These are phyloP conservation scores for Adansonia grandidieri DNA, from an alignment of 441 rosid genomes.

Conservation along the genomic window DNA sequence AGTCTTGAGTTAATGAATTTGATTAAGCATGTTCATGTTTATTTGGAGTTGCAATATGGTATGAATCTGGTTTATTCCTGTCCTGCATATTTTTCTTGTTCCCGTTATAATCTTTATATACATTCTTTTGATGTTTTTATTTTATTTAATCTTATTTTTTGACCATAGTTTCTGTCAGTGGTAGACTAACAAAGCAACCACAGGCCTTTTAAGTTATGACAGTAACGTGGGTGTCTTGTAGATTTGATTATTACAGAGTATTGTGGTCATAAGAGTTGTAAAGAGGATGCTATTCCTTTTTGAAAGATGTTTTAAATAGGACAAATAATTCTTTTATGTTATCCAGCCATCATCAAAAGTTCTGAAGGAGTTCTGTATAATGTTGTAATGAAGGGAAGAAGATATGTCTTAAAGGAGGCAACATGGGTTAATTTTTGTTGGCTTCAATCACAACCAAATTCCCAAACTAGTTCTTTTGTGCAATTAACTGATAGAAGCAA, in stretches of 20 bases:
- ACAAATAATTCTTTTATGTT: neutral
- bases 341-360: too few species aligned
- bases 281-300: neutral
- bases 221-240: neutral
- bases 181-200: neutral
- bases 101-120: neutral
- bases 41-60: neutral
- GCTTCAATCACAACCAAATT: neutral
- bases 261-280: neutral
- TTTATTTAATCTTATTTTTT: neutral
- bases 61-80: neutral
- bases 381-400: neutral
- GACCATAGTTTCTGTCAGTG: neutral
- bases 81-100: neutral
- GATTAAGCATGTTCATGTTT: neutral
- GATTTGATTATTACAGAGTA: slow-evolving; percentile 10
- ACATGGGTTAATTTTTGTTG: neutral
- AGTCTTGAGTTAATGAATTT: neutral
- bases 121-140: too few species aligned
- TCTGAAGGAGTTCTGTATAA: too few species aligned
- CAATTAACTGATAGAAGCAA: neutral
- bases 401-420: neutral
- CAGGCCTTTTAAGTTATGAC: neutral
- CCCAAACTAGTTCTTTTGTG: neutral
- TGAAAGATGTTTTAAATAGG: neutral